phyloP scores from a whole-genome alignment of 108 stramenopile species.

The Nitzschia sp. region DNA sequence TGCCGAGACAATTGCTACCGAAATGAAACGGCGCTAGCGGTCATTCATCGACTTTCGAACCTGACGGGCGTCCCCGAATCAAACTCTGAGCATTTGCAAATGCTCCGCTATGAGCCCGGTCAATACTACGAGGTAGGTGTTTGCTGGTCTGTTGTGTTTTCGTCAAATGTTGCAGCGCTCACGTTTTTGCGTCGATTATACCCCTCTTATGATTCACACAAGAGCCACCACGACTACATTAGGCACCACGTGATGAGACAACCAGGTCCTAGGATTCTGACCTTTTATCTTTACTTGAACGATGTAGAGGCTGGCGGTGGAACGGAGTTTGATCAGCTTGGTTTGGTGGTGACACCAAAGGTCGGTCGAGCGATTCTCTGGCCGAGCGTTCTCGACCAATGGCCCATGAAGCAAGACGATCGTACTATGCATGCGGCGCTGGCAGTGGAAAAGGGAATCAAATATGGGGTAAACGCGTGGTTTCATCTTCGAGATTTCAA shows the following conservation, averaged over 20 bases:
- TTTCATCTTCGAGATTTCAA: slow-evolving; percentile 56
- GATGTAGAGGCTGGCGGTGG: slow-evolving; percentile 92
- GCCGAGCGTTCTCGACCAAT: slow-evolving; percentile 76
- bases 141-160: too few species aligned
- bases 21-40: slow-evolving; percentile 39
- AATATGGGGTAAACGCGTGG: slow-evolving; percentile 92
- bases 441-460: slow-evolving; percentile 74
- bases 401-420: slow-evolving; percentile 56
- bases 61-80: slow-evolving; percentile 54
- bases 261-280: slow-evolving; percentile 69
- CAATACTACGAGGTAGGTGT: slow-evolving; percentile 59
- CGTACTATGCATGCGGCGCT: slow-evolving; percentile 86
- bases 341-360: slow-evolving; percentile 75
- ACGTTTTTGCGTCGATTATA: too few species aligned
- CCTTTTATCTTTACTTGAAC: slow-evolving; percentile 68
- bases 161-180: too few species aligned
- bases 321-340: slow-evolving; percentile 74
- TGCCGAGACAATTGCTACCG: slow-evolving; percentile 60
- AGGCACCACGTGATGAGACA: slow-evolving; percentile 51
- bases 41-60: slow-evolving; percentile 59
- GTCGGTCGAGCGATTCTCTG: slow-evolving; percentile 83
- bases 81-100: slow-evolving; percentile 77
- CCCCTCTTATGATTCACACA: too few species aligned
- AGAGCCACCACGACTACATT: slow-evolving; percentile 68
- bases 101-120: slow-evolving; percentile 64